Conservation (phyloP, 352 stramenopile genomes). For the Phytophthora europaea region DNA sequence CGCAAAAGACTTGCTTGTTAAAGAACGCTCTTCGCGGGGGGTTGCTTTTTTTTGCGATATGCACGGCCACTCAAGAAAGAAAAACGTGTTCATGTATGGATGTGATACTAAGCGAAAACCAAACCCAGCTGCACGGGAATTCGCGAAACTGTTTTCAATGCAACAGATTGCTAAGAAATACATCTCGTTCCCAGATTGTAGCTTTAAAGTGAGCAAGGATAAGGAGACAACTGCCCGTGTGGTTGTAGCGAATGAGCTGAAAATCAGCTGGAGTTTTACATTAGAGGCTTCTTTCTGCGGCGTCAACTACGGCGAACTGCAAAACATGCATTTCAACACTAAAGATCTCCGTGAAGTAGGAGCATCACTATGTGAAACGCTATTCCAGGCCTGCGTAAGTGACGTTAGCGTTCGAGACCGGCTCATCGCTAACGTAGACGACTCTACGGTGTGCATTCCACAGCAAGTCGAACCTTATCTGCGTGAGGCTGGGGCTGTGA, state of each 20-base stretch:
- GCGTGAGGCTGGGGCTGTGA: conserved; percentile 39
- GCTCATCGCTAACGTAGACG: conserved; percentile 41
- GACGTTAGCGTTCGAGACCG: conserved; percentile 46
- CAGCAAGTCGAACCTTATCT: conserved; percentile 50
- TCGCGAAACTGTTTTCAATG: conserved; percentile 75
- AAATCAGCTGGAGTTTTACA: conserved; percentile 85
- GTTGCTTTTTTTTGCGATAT: conserved; percentile 92
- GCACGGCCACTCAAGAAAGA: conserved; percentile 94
- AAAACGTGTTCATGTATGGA: conserved; percentile 97
- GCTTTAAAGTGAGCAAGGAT: conserved; percentile 85
- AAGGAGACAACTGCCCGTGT: conserved; percentile 87
- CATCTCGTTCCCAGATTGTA: conserved; percentile 76
- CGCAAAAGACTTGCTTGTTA: conserved; percentile 83
- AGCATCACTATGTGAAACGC: conserved; percentile 55
- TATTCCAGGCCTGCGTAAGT: conserved; percentile 54
- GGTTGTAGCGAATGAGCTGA: conserved; percentile 83
- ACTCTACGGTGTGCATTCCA: conserved; percentile 46
- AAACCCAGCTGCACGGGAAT: conserved; percentile 75
- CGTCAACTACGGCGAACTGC: conserved; percentile 70
- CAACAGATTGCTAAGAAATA: conserved; percentile 78
- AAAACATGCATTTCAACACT: conserved; percentile 77
- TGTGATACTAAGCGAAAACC: conserved; percentile 92
- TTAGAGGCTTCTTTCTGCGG: conserved; percentile 92
- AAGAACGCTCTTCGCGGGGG: conserved; percentile 58
- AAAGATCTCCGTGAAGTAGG: conserved; percentile 63